Evolutionary conservation across 176 grass and related monocot genomes (phyloP).

Genomic region (Oryza officinalis): DNA sequence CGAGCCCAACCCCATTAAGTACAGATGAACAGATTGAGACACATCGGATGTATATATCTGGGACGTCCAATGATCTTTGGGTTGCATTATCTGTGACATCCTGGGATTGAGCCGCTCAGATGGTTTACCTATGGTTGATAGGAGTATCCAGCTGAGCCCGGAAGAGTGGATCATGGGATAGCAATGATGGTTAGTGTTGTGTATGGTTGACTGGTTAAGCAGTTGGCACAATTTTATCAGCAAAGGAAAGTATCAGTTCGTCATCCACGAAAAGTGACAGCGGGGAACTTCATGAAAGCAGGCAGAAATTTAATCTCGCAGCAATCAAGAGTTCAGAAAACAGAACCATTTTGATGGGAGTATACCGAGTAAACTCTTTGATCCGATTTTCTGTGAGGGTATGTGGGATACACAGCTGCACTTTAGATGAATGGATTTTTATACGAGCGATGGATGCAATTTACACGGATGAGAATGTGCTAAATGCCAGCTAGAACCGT

Average conservation of each 20-base stretch:
- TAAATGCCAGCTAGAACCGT: background rate
- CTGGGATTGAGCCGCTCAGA: conserved; percentile 62
- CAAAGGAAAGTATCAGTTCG: background rate
- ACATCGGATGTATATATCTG: conserved; percentile 89
- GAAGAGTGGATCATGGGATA: background rate
- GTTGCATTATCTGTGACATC: conserved; percentile 90
- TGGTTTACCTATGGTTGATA: background rate
- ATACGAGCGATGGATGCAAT: background rate
- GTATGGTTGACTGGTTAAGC: background rate
- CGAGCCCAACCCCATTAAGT: conserved; percentile 48
- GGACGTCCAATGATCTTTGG: conserved; percentile 92
- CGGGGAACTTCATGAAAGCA: background rate
- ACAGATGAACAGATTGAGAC: conserved; percentile 73
- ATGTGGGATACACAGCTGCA: conserved; percentile 10
- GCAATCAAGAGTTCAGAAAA: conserved; percentile 11
- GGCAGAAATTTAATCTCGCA: background rate
- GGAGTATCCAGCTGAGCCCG: background rate
- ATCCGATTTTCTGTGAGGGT: background rate
- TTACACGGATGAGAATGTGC: background rate
- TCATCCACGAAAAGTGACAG: background rate
- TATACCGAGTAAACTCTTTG: background rate
- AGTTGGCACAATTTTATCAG: background rate
- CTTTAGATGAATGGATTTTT: background rate
- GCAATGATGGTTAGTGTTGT: background rate
- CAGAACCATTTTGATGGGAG: background rate